A percentile compares a stretch with the other conserved stretches of the same genome.
phyloP scores from a whole-genome alignment of 2,329 filamentous ascomycete genomes.

The Calonectria pseudoturangicola region DNA sequence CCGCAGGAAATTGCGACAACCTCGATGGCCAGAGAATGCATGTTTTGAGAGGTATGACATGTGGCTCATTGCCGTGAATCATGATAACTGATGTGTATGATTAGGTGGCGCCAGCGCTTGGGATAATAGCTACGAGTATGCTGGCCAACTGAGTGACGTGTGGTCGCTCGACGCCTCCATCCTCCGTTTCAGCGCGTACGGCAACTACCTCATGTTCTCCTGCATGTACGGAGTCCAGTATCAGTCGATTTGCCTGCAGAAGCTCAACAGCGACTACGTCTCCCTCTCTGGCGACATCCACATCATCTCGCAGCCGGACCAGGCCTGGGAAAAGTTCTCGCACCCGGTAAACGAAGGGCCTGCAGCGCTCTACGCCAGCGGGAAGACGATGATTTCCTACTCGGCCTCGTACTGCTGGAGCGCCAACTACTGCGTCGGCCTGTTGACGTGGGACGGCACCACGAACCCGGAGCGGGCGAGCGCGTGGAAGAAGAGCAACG shows the following conservation, averaged over 20 bases:
- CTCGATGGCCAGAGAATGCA: constrained; percentile 70
- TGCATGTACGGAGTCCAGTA: constrained; percentile 65
- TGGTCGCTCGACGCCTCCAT: constrained; percentile 73
- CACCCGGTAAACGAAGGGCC: constrained; percentile 73
- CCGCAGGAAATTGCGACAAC: constrained; percentile 65
- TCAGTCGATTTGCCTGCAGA: constrained; percentile 61
- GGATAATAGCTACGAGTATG: constrained; percentile 67
- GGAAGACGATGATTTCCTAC: constrained; percentile 70
- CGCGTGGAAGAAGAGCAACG: constrained; percentile 70
- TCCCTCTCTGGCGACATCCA: constrained; percentile 64
- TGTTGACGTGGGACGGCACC: constrained; percentile 70
- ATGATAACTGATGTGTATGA: not conserved
- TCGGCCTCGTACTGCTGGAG: constrained; percentile 74
- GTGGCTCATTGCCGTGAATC: not conserved
- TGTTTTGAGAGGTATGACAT: constrained; percentile 66
- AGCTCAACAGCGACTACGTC: constrained; percentile 62
- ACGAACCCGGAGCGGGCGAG: constrained; percentile 64
- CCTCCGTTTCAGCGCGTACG: constrained; percentile 64
- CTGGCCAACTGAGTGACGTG: constrained; percentile 64
- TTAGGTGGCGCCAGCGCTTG: constrained; percentile 70
- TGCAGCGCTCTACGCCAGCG: constrained; percentile 69
- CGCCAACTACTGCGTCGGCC: constrained; percentile 69
- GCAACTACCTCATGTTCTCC: constrained; percentile 72
- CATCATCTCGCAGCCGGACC: constrained; percentile 69
- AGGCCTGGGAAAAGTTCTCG: constrained; percentile 68